A percentile compares a stretch with the other conserved stretches of the same genome.
Evolutionary conservation across 176 grass and related monocot genomes (phyloP).

Genomic region (Aegilops tauschii): DNA sequence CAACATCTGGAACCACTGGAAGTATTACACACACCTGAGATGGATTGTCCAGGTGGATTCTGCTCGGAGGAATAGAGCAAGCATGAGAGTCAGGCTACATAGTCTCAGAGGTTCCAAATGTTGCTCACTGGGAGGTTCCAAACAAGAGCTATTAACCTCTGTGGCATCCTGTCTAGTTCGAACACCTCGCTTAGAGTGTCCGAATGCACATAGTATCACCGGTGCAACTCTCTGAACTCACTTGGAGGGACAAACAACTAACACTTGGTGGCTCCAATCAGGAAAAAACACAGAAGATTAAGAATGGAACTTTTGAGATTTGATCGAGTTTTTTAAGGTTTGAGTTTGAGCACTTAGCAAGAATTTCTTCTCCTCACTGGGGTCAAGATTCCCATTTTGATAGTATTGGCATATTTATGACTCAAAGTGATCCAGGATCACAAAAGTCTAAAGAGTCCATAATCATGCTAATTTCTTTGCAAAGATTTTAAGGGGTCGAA

Average conservation of each 20-base stretch:
- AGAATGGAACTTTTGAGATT: too few species aligned
- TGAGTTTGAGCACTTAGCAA: neutral
- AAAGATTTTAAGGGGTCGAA: neutral
- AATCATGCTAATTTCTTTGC: neutral
- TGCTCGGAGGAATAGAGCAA: too few species aligned
- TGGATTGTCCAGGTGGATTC: too few species aligned
- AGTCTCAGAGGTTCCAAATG: too few species aligned
- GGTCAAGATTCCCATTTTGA: neutral
- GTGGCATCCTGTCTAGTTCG: too few species aligned
- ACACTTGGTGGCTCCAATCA: neutral
- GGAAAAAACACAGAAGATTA: neutral
- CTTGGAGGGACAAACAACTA: too few species aligned
- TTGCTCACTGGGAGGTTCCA: too few species aligned
- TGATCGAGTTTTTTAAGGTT: neutral
- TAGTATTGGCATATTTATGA: neutral
- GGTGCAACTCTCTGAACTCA: neutral
- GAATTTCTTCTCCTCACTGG: neutral
- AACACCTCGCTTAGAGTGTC: too few species aligned
- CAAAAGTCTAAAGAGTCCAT: neutral
- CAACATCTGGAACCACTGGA: slow-evolving; percentile 80
- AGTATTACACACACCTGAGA: neutral
- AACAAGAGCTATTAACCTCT: too few species aligned
- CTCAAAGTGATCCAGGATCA: neutral
- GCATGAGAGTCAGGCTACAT: too few species aligned
- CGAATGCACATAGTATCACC: neutral